phyloP scores from a whole-genome alignment of 2,329 filamentous ascomycete species.

The Sarocladiaceae sp. region DNA sequence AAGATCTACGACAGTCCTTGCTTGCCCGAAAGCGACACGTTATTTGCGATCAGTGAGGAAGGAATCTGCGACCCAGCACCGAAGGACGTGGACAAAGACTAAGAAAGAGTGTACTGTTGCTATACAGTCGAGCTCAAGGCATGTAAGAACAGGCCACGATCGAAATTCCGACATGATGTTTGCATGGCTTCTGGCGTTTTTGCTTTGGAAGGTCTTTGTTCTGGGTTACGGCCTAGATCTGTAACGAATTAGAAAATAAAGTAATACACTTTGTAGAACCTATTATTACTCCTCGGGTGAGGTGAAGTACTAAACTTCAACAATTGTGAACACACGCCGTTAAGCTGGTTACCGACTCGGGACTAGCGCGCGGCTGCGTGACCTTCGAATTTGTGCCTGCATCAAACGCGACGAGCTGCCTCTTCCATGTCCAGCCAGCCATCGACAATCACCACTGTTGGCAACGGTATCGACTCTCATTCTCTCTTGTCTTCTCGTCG shows the following conservation, averaged over 20 bases:
- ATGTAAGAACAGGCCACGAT: conserved; percentile 14
- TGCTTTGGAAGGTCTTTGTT: conserved; percentile 1
- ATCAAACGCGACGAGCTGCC: conserved; percentile 12
- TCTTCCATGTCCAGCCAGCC: conserved; percentile 11
- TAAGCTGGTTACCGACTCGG: conserved; percentile 32
- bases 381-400: conserved; percentile 13
- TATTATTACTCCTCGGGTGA: too few species aligned
- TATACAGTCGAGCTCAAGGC: too few species aligned
- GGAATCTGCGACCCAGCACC: conserved; percentile 94
- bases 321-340: too few species aligned
- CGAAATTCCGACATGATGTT: conserved; percentile 9
- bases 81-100: conserved; percentile 90
- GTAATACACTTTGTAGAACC: conserved; percentile 6
- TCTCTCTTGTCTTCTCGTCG: conserved; percentile 10
- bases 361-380: conserved; percentile 19
- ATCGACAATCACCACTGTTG: conserved; percentile 14
- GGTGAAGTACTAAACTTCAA: too few species aligned
- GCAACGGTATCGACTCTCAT: conserved; percentile 7
- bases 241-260: neutral
- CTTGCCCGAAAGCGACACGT: conserved; percentile 89
- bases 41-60: conserved; percentile 96
- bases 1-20: conserved; percentile 99
- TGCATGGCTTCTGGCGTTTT: conserved; percentile 28
- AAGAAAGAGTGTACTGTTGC: conserved; percentile 13
- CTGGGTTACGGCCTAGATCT: too few species aligned